Conservation (phyloP, 345 rosid species). For the Sonneratia alba region DNA sequence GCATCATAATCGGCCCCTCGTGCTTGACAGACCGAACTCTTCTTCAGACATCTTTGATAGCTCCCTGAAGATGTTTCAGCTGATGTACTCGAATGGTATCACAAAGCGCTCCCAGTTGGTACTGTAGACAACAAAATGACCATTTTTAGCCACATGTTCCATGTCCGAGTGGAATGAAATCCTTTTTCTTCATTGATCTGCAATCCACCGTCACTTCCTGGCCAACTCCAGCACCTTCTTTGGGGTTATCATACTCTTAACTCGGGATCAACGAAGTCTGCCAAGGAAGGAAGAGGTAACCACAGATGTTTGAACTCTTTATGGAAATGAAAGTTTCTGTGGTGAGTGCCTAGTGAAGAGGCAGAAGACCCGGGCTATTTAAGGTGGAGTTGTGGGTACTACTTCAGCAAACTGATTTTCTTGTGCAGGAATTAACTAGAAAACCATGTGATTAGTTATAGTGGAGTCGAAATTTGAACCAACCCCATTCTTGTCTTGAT, state of each 20-base stretch:
- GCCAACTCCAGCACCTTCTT: slow-evolving; percentile 24
- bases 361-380: background rate
- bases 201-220: slow-evolving; percentile 19
- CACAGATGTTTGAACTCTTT: background rate
- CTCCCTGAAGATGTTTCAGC: slow-evolving; percentile 6
- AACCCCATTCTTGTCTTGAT: background rate
- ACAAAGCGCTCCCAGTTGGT: background rate
- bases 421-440: background rate
- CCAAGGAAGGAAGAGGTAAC: background rate
- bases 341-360: background rate
- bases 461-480: background rate
- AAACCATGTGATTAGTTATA: background rate
- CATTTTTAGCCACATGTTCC: background rate
- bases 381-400: background rate
- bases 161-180: slow-evolving; percentile 6
- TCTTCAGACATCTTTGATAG: slow-evolving; percentile 22
- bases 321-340: background rate
- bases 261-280: background rate
- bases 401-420: background rate
- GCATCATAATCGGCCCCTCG: slow-evolving; percentile 20
- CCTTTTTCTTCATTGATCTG: slow-evolving; percentile 11
- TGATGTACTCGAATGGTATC: slow-evolving; percentile 5
- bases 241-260: background rate
- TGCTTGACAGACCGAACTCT: slow-evolving; percentile 21
- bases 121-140: slow-evolving; percentile 6